Percentiles rank a stretch among this genome's conserved stretches.
phyloP scores from a whole-genome alignment of 768 basidiomycete genomes.

The Leccinum incarnatum region DNA sequence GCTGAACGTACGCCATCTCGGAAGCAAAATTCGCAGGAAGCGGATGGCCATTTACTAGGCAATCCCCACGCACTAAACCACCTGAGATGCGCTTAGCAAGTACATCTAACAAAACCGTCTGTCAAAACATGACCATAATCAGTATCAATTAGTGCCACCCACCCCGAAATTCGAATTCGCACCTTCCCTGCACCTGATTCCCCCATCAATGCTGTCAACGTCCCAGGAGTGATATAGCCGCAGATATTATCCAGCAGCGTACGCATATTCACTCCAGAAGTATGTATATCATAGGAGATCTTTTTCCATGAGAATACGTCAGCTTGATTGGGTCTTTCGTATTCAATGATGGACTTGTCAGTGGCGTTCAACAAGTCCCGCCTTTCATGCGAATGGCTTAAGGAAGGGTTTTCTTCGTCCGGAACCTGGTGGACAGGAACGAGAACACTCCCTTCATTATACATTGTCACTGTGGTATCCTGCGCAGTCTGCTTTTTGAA shows the following conservation, averaged over 20 bases:
- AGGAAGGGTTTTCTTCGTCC: slow-evolving; percentile 18
- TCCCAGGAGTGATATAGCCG: slow-evolving; percentile 51
- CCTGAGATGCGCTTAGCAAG: slow-evolving; percentile 48
- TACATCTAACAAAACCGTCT: slow-evolving; percentile 61
- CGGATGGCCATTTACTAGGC: slow-evolving; percentile 52
- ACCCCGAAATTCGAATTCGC: neutral
- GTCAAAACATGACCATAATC: neutral
- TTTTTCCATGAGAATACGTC: slow-evolving; percentile 79
- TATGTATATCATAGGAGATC: slow-evolving; percentile 61
- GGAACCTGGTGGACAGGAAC: neutral
- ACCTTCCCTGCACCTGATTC: slow-evolving; percentile 35
- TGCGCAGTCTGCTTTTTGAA: slow-evolving; percentile 27
- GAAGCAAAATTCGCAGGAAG: slow-evolving; percentile 59
- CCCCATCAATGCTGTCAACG: slow-evolving; percentile 52
- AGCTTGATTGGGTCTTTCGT: slow-evolving; percentile 26
- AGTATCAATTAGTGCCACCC: neutral
- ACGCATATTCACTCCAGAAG: slow-evolving; percentile 35
- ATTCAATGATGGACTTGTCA: neutral
- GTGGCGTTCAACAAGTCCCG: no score
- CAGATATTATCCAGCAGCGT: slow-evolving; percentile 44
- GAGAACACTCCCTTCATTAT: slow-evolving; percentile 9
- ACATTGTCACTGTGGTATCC: slow-evolving; percentile 32
- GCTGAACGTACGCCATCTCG: slow-evolving; percentile 58
- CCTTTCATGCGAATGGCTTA: neutral
- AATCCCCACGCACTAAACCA: slow-evolving; percentile 50